These are phyloP conservation scores for Posidonia oceanica DNA, from an alignment of 116 monocot genomes.

Conservation along the genomic window DNA sequence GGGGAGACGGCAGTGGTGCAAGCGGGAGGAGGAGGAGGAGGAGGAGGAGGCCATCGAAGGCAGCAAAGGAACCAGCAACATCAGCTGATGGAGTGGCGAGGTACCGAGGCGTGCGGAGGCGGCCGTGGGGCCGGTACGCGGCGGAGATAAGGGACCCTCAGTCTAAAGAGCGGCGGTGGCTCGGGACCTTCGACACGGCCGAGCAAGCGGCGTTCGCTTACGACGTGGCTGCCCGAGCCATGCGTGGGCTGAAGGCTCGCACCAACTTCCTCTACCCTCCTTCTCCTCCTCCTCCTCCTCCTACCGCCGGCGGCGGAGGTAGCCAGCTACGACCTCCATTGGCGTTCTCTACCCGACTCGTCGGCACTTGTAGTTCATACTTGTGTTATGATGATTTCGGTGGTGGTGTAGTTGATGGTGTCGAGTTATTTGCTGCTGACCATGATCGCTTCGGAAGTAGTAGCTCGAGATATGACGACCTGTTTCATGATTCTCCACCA, in stretches of 20 bases:
- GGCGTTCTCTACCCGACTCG: not conserved
- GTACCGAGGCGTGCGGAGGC: conserved; percentile 78
- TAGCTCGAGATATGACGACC: no score
- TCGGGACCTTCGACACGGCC: conserved; percentile 95
- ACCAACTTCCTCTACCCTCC: conserved; percentile 79
- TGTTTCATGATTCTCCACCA: no score
- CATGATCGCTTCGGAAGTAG: no score
- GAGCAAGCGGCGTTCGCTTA: conserved; percentile 97
- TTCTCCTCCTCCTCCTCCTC: conserved; percentile 6
- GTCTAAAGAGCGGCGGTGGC: conserved; percentile 96
- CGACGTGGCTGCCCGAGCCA: conserved; percentile 91
- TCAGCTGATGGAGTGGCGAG: conserved; percentile 1
- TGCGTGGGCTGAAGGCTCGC: conserved; percentile 88
- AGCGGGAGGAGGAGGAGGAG: conserved; percentile 5
- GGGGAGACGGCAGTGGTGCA: no score
- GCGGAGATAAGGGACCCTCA: conserved; percentile 90
- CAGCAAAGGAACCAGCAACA: not conserved
- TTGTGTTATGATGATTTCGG: no score
- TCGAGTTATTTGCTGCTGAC: no score
- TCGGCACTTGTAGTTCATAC: not conserved
- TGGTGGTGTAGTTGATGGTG: no score
- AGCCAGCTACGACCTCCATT: no score
- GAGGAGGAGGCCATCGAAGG: not conserved
- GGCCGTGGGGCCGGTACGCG: conserved; percentile 94
- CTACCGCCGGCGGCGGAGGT: not conserved